These are phyloP conservation scores for Diaporthe vaccinii DNA, from an alignment of 2,329 filamentous ascomycete species.

Conservation along the genomic window DNA sequence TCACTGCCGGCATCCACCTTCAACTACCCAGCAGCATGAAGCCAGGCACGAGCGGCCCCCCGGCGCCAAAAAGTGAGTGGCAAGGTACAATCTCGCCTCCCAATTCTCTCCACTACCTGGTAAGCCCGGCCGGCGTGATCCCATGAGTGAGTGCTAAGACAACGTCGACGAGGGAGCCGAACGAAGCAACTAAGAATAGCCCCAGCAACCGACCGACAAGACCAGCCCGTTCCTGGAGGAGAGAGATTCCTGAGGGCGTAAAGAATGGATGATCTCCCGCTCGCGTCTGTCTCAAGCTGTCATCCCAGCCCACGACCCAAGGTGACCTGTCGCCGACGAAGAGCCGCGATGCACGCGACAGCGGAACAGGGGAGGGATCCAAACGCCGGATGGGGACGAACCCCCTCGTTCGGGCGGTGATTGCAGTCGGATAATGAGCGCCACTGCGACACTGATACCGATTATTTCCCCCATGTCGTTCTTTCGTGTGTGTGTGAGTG, in stretches of 20 bases:
- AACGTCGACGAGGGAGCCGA: not conserved
- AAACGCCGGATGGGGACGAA: not conserved
- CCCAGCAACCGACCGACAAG: not conserved
- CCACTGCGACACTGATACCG: constrained; percentile 3
- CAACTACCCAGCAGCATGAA: not conserved
- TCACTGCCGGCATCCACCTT: not conserved
- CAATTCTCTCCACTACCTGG: not conserved
- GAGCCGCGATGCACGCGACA: not conserved
- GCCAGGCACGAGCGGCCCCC: not conserved
- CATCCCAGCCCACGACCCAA: not conserved
- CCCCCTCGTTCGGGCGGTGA: constrained; percentile 5
- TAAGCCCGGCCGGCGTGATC: not conserved
- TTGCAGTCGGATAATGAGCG: constrained; percentile 3
- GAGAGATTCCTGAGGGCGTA: not conserved
- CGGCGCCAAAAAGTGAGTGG: not conserved
- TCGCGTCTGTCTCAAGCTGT: constrained; percentile 1
- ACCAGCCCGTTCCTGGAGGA: not conserved
- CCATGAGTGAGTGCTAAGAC: not conserved
- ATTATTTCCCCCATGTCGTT: not conserved
- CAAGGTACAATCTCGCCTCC: not conserved
- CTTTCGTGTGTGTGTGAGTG: too few relatives aligned
- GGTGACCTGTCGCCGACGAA: not conserved
- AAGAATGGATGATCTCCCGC: not conserved
- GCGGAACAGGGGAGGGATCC: not conserved
- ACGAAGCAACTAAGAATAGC: constrained; percentile 5